Conservation (phyloP, 1,139 yeast species). For the Groenewaldozyma auringiensis region DNA sequence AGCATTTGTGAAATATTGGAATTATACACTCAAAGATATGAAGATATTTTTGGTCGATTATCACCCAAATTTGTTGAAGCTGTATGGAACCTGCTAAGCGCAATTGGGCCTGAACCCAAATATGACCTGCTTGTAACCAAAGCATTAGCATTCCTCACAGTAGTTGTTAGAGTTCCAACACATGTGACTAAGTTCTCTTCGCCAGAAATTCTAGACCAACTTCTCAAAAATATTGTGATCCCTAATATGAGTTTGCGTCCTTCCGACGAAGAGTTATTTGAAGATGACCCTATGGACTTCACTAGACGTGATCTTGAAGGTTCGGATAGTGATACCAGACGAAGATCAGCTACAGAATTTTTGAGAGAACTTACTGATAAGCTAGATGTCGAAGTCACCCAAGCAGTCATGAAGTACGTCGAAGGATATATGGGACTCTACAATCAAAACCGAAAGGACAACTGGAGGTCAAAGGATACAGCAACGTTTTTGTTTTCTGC, state of each 20-base stretch:
- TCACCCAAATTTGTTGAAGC: constrained; percentile 73
- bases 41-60: constrained; percentile 76
- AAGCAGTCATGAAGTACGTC: constrained; percentile 70
- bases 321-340: constrained; percentile 84
- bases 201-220: constrained; percentile 62
- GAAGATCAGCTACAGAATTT: constrained; percentile 87
- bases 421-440: constrained; percentile 53
- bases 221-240: constrained; percentile 73
- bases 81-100: constrained; percentile 70
- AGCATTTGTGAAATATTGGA: constrained; percentile 79
- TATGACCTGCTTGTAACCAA: constrained; percentile 80
- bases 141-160: constrained; percentile 71
- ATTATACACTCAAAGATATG: constrained; percentile 82
- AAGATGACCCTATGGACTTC: constrained; percentile 92
- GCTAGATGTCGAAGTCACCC: constrained; percentile 67
- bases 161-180: constrained; percentile 64
- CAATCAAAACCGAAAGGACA: constrained; percentile 33
- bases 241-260: constrained; percentile 79
- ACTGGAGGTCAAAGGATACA: constrained; percentile 83
- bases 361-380: constrained; percentile 78
- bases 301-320: constrained; percentile 93
- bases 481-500: constrained; percentile 83
- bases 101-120: constrained; percentile 61
- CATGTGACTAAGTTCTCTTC: constrained; percentile 56
- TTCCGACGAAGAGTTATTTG: constrained; percentile 85